Percentiles rank a stretch among this genome's conserved stretches.
These are phyloP conservation scores for Ajuga chamaepitys DNA, from an alignment of 257 asterid genomes.

Conservation along the genomic window DNA sequence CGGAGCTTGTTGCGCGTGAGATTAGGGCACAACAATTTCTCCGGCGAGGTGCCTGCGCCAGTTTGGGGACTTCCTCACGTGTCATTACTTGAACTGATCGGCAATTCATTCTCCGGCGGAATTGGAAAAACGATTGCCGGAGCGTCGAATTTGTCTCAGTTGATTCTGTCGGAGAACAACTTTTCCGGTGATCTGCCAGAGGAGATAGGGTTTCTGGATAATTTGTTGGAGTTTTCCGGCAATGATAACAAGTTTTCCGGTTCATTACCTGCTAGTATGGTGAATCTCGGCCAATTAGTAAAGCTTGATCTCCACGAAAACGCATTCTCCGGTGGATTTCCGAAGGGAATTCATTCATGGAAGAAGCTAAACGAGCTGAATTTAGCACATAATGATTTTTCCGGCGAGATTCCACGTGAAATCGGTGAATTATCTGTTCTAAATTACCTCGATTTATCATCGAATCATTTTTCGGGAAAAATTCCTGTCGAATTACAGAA, in stretches of 20 bases:
- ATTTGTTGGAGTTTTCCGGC: conserved; percentile 58
- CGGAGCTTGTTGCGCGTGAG: conserved; percentile 70
- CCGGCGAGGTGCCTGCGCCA: conserved; percentile 68
- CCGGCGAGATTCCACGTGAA: conserved; percentile 73
- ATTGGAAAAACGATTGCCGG: conserved; percentile 66
- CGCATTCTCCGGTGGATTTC: conserved; percentile 59
- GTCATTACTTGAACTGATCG: conserved; percentile 65
- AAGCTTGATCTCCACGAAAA: conserved; percentile 82
- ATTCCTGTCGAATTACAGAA: conserved; percentile 70
- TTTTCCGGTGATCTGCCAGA: conserved; percentile 78
- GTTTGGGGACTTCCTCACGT: conserved; percentile 95
- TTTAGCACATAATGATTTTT: conserved; percentile 62
- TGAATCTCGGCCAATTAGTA: conserved; percentile 78
- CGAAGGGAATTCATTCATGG: conserved; percentile 60
- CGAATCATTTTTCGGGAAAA: conserved; percentile 64
- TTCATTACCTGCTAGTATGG: conserved; percentile 58
- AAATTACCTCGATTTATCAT: conserved; percentile 88
- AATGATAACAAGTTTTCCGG: conserved; percentile 62
- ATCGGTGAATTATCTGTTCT: conserved; percentile 69
- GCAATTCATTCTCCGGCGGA: conserved; percentile 69
- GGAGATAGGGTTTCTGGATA: conserved; percentile 71
- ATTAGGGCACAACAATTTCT: conserved; percentile 57
- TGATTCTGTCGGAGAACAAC: conserved; percentile 60
- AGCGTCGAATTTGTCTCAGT: conserved; percentile 71
- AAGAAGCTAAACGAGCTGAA: conserved; percentile 78